Evolutionary conservation across 163 green algal genomes (phyloP), one percentile per base, ranked within the genome.

Genomic region (Coccomyxa subellipsoidea): DNA sequence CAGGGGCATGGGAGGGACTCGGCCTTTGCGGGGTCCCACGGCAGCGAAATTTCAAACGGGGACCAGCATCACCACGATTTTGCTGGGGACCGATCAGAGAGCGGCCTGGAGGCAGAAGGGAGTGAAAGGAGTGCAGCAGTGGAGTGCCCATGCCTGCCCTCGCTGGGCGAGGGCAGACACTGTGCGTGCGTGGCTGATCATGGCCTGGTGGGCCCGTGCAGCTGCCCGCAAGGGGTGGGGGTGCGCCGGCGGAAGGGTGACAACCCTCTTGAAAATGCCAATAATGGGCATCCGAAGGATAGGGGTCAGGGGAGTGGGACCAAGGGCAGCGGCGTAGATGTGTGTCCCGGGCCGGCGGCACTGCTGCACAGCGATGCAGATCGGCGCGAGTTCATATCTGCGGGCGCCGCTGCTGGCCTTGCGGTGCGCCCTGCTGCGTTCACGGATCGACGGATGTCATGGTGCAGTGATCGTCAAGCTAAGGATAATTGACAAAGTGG

Each of bases 361-460:
- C 25, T 79, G 75, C 75, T 79, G 75, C 75, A 79, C 54, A 77
- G 78, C 78, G 82, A 96, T 85, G 86, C 83, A 31, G 93, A 97
- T 84, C 90, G 93, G 70, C 84, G 95, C 0, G 95, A 98, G 82
- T 96, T 98, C 77, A 84, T 98, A 29, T 96, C 92, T 7, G 95
- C 95, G 0, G 96, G 96, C 4, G 89, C 93, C 0, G 93, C 93
- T 1, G 94, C 94, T 0, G 95, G 95, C 25, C 90, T 99, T 32
- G 93, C 93, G 37, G 85, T 89, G 54, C 47, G 47, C 15, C 47
- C 2, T 59, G 47, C 47, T 59, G 47, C 47, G n/a, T n/a, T n/a
- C n/a, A n/a, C n/a, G n/a, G n/a, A n/a, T n/a, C n/a, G n/a, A n/a
- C n/a, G n/a, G 47, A 59, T 59, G 47, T 59, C 23, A 18, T 27